Evolutionary conservation across 306 rosid genomes (phyloP).

Genomic region (Lathyrus aphaca): DNA sequence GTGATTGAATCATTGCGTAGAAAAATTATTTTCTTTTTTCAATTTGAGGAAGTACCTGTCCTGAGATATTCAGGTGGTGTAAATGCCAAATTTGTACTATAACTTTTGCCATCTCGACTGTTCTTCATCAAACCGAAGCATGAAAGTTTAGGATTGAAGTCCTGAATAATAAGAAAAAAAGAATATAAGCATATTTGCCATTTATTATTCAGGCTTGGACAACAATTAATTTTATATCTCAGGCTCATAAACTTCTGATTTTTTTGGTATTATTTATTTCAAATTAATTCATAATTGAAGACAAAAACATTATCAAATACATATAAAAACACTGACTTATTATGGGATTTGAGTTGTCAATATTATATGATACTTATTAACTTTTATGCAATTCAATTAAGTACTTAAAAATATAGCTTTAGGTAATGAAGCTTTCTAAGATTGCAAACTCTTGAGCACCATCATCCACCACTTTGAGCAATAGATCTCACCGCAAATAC

Average conservation of each 20-base stretch:
- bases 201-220: constrained; percentile 7
- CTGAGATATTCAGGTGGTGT: constrained; percentile 94
- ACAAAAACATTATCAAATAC: constrained; percentile 3
- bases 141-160: constrained; percentile 90
- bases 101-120: constrained; percentile 96
- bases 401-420: constrained; percentile 19
- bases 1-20: constrained; percentile 14
- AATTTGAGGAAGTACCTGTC: constrained; percentile 58
- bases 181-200: constrained; percentile 11
- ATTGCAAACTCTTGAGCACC: constrained; percentile 20
- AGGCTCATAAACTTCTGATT: constrained; percentile 6
- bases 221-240: not conserved
- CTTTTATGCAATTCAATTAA: constrained; percentile 26
- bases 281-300: constrained; percentile 1
- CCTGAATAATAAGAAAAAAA: constrained; percentile 53
- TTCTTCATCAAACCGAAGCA: constrained; percentile 99
- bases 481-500: constrained; percentile 30
- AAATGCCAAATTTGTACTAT: constrained; percentile 93
- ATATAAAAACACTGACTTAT: not conserved
- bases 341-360: constrained; percentile 17
- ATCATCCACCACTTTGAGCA: constrained; percentile 10
- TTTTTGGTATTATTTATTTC: too few relatives aligned
- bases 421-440: constrained; percentile 15
- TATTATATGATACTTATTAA: constrained; percentile 12
- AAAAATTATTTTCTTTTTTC: not conserved